These are phyloP conservation scores for Lodderomyces theae DNA, from an alignment of 1,139 yeast genomes.

Conservation along the genomic window DNA sequence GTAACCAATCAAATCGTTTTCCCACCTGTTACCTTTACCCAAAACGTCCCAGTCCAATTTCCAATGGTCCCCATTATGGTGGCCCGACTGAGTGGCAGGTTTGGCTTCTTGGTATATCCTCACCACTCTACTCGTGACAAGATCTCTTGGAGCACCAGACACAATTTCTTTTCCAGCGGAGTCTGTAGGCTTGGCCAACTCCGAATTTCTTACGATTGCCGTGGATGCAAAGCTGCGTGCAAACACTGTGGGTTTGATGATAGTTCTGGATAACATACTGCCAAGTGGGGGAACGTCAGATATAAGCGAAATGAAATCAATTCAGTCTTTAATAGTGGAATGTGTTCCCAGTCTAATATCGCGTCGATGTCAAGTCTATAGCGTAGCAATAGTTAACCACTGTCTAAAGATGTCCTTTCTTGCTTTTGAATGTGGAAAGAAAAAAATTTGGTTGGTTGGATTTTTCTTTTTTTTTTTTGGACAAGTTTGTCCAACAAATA, in stretches of 20 bases:
- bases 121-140: slow-evolving; percentile 62
- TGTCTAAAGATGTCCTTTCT: not conserved
- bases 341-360: no score
- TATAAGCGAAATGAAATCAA: no score
- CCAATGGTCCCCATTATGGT: slow-evolving; percentile 59
- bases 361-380: no score
- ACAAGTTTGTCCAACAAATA: not conserved
- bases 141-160: slow-evolving; percentile 78
- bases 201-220: slow-evolving; percentile 17
- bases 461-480: not conserved
- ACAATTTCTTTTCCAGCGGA: slow-evolving; percentile 52
- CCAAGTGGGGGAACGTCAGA: no score
- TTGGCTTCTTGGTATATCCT: slow-evolving; percentile 77
- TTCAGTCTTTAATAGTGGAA: no score
- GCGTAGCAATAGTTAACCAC: not conserved
- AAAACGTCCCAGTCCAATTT: slow-evolving; percentile 81
- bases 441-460: slow-evolving; percentile 17
- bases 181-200: slow-evolving; percentile 16
- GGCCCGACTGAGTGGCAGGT: slow-evolving; percentile 80
- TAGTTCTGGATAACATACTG: slow-evolving; percentile 24
- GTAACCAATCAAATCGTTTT: slow-evolving; percentile 84
- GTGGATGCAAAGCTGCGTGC: slow-evolving; percentile 24
- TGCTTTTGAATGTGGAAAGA: not conserved
- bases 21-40: slow-evolving; percentile 83
- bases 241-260: slow-evolving; percentile 16